Percentiles rank a stretch among this genome's conserved stretches.
Conservation (phyloP, 1,139 yeast genomes). For the Ogataea hybrid region DNA sequence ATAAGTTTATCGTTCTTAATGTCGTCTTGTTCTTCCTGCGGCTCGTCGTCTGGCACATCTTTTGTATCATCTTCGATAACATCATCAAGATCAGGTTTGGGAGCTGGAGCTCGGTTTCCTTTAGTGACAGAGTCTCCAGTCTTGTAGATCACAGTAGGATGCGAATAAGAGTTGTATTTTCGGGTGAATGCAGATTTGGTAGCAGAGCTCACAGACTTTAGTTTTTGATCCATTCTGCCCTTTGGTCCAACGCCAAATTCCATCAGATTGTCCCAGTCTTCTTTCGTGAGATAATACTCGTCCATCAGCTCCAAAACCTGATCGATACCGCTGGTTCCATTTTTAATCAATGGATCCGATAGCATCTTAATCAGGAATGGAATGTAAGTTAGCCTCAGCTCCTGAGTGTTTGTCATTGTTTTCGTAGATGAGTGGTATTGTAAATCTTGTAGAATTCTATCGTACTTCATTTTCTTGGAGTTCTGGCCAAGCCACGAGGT, state of each 20-base stretch:
- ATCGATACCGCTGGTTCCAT: slow-evolving; percentile 62
- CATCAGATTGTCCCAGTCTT: slow-evolving; percentile 86
- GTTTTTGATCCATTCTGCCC: slow-evolving; percentile 38
- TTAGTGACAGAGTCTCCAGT: slow-evolving; percentile 54
- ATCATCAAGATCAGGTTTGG: slow-evolving; percentile 57
- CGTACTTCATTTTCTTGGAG: slow-evolving; percentile 78
- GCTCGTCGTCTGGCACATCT: slow-evolving; percentile 45
- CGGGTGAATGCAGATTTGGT: slow-evolving; percentile 86
- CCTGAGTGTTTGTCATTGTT: slow-evolving; percentile 73
- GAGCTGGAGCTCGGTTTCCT: slow-evolving; percentile 38
- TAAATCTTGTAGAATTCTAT: slow-evolving; percentile 77
- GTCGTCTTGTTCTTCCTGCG: slow-evolving; percentile 38
- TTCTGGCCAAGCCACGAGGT: slow-evolving; percentile 90
- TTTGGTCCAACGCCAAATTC: slow-evolving; percentile 73
- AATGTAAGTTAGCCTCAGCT: slow-evolving; percentile 75
- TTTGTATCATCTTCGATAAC: slow-evolving; percentile 44
- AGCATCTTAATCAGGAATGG: slow-evolving; percentile 60
- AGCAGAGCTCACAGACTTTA: slow-evolving; percentile 68
- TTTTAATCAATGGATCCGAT: slow-evolving; percentile 50
- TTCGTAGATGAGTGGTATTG: slow-evolving; percentile 84
- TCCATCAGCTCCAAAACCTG: slow-evolving; percentile 73
- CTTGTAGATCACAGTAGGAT: slow-evolving; percentile 84
- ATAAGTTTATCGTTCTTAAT: slow-evolving; percentile 58
- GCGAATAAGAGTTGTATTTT: slow-evolving; percentile 68
- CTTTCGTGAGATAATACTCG: slow-evolving; percentile 77